A percentile compares a stretch with the other conserved stretches of the same genome.
Conservation (phyloP, 1,284 basidiomycete species). For the Irpex sp. region DNA sequence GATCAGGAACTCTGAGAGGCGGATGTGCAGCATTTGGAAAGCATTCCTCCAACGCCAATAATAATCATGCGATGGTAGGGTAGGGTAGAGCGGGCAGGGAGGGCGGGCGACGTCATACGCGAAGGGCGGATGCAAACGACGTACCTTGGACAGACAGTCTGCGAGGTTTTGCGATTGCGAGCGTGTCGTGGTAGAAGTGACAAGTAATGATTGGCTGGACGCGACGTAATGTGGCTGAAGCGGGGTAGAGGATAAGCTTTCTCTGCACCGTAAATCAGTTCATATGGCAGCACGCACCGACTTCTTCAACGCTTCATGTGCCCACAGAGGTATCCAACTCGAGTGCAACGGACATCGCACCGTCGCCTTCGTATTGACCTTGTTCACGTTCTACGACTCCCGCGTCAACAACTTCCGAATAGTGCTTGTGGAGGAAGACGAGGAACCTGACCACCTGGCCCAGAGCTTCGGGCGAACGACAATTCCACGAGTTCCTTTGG, state of each 20-base stretch:
- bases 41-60: no score
- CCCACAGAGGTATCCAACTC: conserved; percentile 71
- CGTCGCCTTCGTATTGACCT: conserved; percentile 75
- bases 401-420: background rate
- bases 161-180: conserved; percentile 74
- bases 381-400: conserved; percentile 68
- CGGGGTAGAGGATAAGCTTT: conserved; percentile 4
- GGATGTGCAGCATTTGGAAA: background rate
- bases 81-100: background rate
- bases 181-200: conserved; percentile 65
- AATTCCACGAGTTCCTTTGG: conserved; percentile 52
- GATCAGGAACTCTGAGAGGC: background rate
- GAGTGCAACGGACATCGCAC: conserved; percentile 52
- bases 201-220: conserved; percentile 59
- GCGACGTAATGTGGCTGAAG: conserved; percentile 59
- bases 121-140: conserved; percentile 15
- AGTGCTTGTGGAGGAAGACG: background rate
- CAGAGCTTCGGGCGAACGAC: conserved; percentile 70
- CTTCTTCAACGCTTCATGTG: conserved; percentile 41
- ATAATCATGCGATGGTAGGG: no score
- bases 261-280: background rate
- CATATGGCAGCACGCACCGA: conserved; percentile 37
- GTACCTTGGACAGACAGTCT: conserved; percentile 65
- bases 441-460: conserved; percentile 73
- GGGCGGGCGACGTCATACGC: conserved; percentile 10